Conservation (phyloP, 2,329 filamentous ascomycete genomes). For the Monilinia fructicola region DNA sequence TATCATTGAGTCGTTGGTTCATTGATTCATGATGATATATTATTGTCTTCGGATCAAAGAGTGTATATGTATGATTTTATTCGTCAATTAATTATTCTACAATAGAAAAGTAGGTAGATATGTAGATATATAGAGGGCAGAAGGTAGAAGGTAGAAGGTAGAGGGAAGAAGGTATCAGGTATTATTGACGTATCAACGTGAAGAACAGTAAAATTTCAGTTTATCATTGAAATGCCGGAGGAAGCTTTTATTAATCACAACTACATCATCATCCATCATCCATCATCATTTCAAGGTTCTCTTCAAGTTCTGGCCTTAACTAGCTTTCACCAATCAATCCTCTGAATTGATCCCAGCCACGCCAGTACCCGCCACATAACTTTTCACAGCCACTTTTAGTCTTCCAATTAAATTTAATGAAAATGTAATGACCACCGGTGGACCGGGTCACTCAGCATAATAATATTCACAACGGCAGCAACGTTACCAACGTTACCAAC, state of each 20-base stretch:
- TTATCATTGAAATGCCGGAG: constrained; percentile 1
- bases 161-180: too few relatives aligned
- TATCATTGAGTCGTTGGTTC: neutral
- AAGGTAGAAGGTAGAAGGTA: too few relatives aligned
- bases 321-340: neutral
- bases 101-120: neutral
- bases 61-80: neutral
- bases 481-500: too few relatives aligned
- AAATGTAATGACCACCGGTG: too few relatives aligned
- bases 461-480: too few relatives aligned
- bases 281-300: neutral
- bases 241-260: constrained; percentile 12
- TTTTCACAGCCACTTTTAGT: too few relatives aligned
- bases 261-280: constrained; percentile 13
- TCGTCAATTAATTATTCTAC: neutral
- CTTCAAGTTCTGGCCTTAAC: constrained; percentile 3
- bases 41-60: neutral
- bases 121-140: too few relatives aligned
- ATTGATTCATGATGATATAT: too few relatives aligned
- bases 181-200: too few relatives aligned
- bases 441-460: too few relatives aligned
- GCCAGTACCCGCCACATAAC: too few relatives aligned
- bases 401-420: too few relatives aligned
- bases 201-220: constrained; percentile 19
- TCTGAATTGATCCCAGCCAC: neutral